Evolutionary conservation across 2,329 filamentous ascomycete species (phyloP).

Genomic region (Tolypocladium cylindrosporum): DNA sequence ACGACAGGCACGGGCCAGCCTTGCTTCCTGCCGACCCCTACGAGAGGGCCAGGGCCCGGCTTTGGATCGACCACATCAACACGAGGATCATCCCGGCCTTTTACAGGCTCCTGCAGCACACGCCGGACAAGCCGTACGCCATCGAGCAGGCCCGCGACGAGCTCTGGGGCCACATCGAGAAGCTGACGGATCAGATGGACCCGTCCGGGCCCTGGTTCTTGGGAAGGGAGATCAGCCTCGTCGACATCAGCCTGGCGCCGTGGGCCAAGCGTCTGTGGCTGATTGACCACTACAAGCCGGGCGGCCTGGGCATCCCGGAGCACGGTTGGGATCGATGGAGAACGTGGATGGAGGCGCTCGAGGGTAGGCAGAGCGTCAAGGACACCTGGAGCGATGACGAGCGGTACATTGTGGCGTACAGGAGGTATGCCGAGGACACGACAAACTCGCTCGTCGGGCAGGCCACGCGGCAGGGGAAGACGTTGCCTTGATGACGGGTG

Average conservation of each 20-base stretch:
- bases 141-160: conserved; percentile 45
- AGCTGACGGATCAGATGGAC: conserved; percentile 54
- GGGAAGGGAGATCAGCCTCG: conserved; percentile 51
- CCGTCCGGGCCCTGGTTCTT: conserved; percentile 51
- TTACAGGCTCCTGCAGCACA: conserved; percentile 52
- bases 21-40: conserved; percentile 55
- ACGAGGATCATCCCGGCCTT: conserved; percentile 58
- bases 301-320: conserved; percentile 40
- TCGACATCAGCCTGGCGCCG: conserved; percentile 63
- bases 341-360: conserved; percentile 51
- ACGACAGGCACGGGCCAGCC: conserved; percentile 30
- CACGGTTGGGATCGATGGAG: conserved; percentile 60
- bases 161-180: conserved; percentile 47
- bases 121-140: conserved; percentile 34
- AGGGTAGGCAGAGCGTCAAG: conserved; percentile 49
- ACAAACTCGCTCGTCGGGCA: conserved; percentile 52
- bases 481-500: conserved; percentile 34
- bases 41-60: conserved; percentile 50
- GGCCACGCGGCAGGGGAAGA: conserved; percentile 51
- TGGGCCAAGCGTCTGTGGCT: conserved; percentile 65
- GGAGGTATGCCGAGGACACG: conserved; percentile 54
- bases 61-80: conserved; percentile 68
- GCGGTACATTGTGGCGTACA: conserved; percentile 59
- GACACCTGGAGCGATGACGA: conserved; percentile 60
- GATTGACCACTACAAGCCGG: conserved; percentile 63